Conservation (phyloP, 345 rosid species). For the Brassica nigra region DNA sequence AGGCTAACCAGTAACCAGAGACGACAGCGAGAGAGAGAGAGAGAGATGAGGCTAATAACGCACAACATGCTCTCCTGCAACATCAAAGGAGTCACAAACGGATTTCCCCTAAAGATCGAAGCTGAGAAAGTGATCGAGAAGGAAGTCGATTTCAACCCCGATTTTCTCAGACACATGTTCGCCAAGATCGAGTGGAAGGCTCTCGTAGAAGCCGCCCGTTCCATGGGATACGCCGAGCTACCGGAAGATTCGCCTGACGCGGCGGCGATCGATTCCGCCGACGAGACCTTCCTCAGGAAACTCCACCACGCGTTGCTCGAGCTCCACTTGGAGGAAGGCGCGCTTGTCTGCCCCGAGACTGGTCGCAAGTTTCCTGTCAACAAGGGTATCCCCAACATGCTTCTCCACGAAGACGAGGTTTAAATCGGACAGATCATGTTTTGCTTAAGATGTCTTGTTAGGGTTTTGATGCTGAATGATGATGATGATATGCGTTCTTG, state of each 20-base stretch:
- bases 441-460: not conserved
- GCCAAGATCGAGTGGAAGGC: constrained; percentile 84
- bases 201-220: constrained; percentile 60
- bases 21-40: not conserved
- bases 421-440: not conserved
- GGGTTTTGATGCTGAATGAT: not conserved
- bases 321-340: constrained; percentile 88
- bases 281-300: constrained; percentile 60
- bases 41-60: constrained; percentile 69
- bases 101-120: constrained; percentile 78
- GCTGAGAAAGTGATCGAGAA: constrained; percentile 63
- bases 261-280: constrained; percentile 57
- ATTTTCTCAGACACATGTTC: constrained; percentile 71
- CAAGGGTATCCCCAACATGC: constrained; percentile 93
- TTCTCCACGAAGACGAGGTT: constrained; percentile 97
- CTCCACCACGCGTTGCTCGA: constrained; percentile 88
- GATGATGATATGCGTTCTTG: not conserved
- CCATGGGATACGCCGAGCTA: constrained; percentile 70
- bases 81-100: constrained; percentile 81
- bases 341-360: constrained; percentile 86
- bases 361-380: constrained; percentile 69
- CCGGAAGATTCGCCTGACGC: constrained; percentile 61
- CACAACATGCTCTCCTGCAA: constrained; percentile 92
- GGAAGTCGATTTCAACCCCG: constrained; percentile 71
- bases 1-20: constrained; percentile 5